Evolutionary conservation across 1,284 basidiomycete species (phyloP).

Genomic region (Rhodofomes roseus): DNA sequence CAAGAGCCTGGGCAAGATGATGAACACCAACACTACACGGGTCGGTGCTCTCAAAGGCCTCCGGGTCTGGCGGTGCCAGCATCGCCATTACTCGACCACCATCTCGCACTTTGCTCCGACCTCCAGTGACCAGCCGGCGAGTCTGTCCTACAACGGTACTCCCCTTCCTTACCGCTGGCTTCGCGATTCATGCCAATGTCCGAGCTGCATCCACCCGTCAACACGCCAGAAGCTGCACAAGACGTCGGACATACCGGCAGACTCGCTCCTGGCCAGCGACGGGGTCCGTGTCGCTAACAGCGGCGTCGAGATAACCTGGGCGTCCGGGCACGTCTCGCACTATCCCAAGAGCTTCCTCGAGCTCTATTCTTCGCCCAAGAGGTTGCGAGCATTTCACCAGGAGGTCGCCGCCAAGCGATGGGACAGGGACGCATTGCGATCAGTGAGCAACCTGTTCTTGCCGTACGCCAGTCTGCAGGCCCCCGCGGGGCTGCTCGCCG

Average conservation of each 20-base stretch:
- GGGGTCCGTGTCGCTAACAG: constrained; percentile 35
- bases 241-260: constrained; percentile 58
- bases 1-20: not conserved
- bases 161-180: constrained; percentile 39
- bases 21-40: not conserved
- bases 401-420: constrained; percentile 34
- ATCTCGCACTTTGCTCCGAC: not conserved
- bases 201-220: constrained; percentile 47
- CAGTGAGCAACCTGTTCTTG: constrained; percentile 42
- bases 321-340: constrained; percentile 53
- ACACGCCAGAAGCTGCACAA: constrained; percentile 65
- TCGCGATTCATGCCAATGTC: constrained; percentile 55
- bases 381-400: constrained; percentile 36
- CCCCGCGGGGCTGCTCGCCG: constrained; percentile 41
- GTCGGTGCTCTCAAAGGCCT: not conserved
- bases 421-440: constrained; percentile 34
- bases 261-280: constrained; percentile 37
- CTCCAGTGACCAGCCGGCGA: not conserved
- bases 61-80: not conserved
- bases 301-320: constrained; percentile 55
- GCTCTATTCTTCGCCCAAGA: constrained; percentile 26
- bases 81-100: not conserved
- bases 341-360: constrained; percentile 49
- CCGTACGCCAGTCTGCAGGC: constrained; percentile 43
- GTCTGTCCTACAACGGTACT: constrained; percentile 17